phyloP scores from a whole-genome alignment of 176 grass and related monocot species.

The Areca catechu region DNA sequence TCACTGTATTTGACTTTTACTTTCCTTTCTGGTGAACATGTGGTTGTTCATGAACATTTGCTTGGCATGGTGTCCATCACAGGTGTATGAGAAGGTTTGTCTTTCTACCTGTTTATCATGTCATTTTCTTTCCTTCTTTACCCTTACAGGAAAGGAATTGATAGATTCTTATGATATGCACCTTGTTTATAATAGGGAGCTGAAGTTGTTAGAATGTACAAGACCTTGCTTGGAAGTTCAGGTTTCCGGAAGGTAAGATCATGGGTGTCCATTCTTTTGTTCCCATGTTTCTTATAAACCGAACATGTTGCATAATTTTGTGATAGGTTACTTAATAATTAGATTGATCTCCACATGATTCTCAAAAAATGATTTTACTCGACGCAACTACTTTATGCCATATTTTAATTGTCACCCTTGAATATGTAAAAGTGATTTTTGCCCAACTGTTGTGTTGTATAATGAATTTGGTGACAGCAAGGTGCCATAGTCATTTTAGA shows the following conservation, averaged over 20 bases:
- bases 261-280: not conserved
- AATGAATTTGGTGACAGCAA: too few relatives aligned
- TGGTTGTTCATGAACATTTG: slow-evolving; percentile 18
- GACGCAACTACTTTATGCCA: too few relatives aligned
- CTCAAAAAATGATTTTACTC: not conserved
- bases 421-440: not conserved
- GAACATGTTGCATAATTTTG: too few relatives aligned
- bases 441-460: too few relatives aligned
- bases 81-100: slow-evolving; percentile 98
- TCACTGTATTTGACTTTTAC: slow-evolving; percentile 11
- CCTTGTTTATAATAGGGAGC: slow-evolving; percentile 62
- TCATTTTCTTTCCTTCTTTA: slow-evolving; percentile 13
- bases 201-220: slow-evolving; percentile 99
- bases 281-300: not conserved
- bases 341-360: too few relatives aligned
- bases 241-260: slow-evolving; percentile 73
- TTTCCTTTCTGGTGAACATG: slow-evolving; percentile 3
- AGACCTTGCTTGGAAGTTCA: slow-evolving; percentile 88
- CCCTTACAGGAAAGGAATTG: slow-evolving; percentile 10
- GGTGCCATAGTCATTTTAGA: too few relatives aligned
- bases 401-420: not conserved
- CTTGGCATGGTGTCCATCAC: slow-evolving; percentile 21
- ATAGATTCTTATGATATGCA: slow-evolving; percentile 11
- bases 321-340: too few relatives aligned
- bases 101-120: not conserved